A percentile compares a stretch with the other conserved stretches of the same genome.
Evolutionary conservation across 768 basidiomycete species (phyloP).

Genomic region (Chlorophyllum brunneum): DNA sequence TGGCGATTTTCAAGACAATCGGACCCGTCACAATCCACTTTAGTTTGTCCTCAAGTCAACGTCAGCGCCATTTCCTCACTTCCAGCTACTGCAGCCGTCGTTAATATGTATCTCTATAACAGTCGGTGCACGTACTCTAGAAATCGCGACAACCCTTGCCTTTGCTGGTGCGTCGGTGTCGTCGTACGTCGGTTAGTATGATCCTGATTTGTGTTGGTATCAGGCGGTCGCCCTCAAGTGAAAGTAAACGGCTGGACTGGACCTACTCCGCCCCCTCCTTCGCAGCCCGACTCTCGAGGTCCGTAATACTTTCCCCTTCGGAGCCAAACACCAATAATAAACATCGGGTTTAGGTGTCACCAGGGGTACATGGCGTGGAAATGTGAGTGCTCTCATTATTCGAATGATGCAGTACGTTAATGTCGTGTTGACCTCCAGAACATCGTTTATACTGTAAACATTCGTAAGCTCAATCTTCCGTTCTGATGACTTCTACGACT

Average conservation of each 20-base stretch:
- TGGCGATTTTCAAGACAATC: slow-evolving; percentile 35
- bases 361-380: slow-evolving; percentile 34
- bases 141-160: slow-evolving; percentile 32
- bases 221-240: slow-evolving; percentile 30
- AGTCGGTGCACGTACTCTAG: slow-evolving; percentile 29
- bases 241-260: slow-evolving; percentile 28
- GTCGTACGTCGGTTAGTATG: too few relatives aligned
- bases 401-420: not conserved
- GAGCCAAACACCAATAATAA: too few relatives aligned
- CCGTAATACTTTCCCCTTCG: too few relatives aligned
- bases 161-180: too few relatives aligned
- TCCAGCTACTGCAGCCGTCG: too few relatives aligned
- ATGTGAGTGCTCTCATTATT: slow-evolving; percentile 20
- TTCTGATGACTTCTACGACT: not conserved
- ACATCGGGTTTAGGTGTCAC: slow-evolving; percentile 33
- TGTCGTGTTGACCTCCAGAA: slow-evolving; percentile 19
- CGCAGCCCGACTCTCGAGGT: slow-evolving; percentile 30
- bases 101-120: not conserved
- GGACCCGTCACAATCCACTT: slow-evolving; percentile 29
- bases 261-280: slow-evolving; percentile 26
- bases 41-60: slow-evolving; percentile 25
- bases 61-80: not conserved
- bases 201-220: too few relatives aligned
- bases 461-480: slow-evolving; percentile 24
- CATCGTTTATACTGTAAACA: slow-evolving; percentile 30